Evolutionary conservation across 768 basidiomycete species (phyloP), one percentile per base, ranked within the genome.

Genomic region (Boletus fagicola): DNA sequence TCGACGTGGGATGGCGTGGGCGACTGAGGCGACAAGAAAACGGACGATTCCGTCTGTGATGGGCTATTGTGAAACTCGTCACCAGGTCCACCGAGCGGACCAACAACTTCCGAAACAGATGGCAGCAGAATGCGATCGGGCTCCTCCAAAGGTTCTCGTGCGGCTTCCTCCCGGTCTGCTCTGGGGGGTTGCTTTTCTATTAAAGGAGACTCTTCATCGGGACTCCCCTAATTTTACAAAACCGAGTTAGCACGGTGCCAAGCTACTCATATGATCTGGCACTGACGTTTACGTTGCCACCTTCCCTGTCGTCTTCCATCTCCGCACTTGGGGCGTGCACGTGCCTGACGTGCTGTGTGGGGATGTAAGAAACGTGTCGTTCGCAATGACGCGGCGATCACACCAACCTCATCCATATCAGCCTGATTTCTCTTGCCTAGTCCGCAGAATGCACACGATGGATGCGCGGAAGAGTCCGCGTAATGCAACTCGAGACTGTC

Each of bases 351-450:
- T 70, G 68, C 68, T 69, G 55, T 10, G 13, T 12, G 38, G 8
- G 26, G 33, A 33, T 44, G 28, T 70, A 5, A 66, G 57, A 28
- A 33, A 54, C 22, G 40, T 49, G 53, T 48, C 33, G 15, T 39
- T 13, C 53, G 16, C 9, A n/a, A 28, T 16, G 4, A 9, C 51
- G 20, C 20, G 30, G 7, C 4, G 33, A 45, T 30, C 5, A 45
- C 28, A 66, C 65, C 16, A 42, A 70, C 68, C 60, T 70, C 62
- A 5, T 57, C 53, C 57, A 70, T 59, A 7, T 65, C 64, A 9
- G 26, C 42, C 30, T 39, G 1, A 39, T 56, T 57, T 40, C 53
- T 63, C 49, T 42, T 60, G 3, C 69, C 60, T 22, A 62, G 16
- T 5, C 62, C 60, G 31, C 69, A 71, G 40, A 56, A 35, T 2